Evolutionary conservation across 176 grass and related monocot genomes (phyloP).

Genomic region (Eleusine coracana): DNA sequence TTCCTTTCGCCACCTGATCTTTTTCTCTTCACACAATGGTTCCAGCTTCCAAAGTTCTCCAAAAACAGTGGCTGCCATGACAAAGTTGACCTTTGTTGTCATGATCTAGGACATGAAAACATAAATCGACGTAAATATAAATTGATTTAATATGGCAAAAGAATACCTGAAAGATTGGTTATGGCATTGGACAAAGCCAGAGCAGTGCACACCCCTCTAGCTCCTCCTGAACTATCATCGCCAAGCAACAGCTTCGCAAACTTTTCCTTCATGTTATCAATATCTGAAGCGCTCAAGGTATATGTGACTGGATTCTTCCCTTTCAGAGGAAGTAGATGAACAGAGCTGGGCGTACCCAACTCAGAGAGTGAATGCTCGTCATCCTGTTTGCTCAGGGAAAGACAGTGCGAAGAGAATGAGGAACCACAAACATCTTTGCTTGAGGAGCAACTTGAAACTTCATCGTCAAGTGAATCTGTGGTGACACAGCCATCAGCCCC

Average conservation of each 20-base stretch:
- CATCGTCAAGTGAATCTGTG: conserved; percentile 81
- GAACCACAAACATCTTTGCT: conserved; percentile 73
- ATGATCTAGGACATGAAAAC: background rate
- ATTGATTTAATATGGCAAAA: conserved; percentile 10
- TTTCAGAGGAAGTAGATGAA: conserved; percentile 67
- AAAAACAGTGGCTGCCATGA: conserved; percentile 74
- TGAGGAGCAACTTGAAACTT: conserved; percentile 87
- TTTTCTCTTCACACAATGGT: conserved; percentile 80
- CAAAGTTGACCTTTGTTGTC: conserved; percentile 19
- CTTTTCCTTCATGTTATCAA: conserved; percentile 89
- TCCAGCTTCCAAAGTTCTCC: conserved; percentile 98
- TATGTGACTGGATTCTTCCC: conserved; percentile 71
- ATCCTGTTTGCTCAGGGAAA: conserved; percentile 58
- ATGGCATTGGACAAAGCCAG: conserved; percentile 90
- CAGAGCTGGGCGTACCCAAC: conserved; percentile 46
- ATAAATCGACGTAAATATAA: conserved; percentile 10
- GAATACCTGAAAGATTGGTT: conserved; percentile 80
- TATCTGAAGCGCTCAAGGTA: conserved; percentile 68
- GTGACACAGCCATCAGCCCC: conserved; percentile 62
- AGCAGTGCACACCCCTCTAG: conserved; percentile 70
- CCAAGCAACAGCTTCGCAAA: conserved; percentile 91
- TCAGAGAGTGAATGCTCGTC: conserved; percentile 60
- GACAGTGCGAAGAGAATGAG: conserved; percentile 76
- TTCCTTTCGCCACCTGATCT: conserved; percentile 86
- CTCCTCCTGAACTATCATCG: conserved; percentile 82